A percentile compares a stretch with the other conserved stretches of the same genome.
Evolutionary conservation across 352 stramenopile genomes (phyloP).

Genomic region (Pythium angustatum): DNA sequence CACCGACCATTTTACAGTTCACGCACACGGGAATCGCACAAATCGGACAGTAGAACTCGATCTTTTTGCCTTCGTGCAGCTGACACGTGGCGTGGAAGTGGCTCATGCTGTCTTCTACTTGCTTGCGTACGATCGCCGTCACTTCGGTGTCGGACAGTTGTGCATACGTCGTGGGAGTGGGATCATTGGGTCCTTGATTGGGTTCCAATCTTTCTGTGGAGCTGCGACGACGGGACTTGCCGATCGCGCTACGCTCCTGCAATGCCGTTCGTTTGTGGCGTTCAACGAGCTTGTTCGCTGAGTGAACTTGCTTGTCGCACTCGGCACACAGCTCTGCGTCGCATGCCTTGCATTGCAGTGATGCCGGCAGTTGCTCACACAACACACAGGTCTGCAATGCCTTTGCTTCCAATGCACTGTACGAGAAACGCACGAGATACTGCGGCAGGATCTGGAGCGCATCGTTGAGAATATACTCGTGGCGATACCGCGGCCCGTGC

Average conservation of each 20-base stretch:
- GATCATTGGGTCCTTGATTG: neutral
- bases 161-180: neutral
- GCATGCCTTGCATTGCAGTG: constrained; percentile 58
- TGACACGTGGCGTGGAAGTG: constrained; percentile 40
- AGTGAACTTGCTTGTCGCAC: constrained; percentile 76
- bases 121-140: constrained; percentile 40
- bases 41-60: constrained; percentile 78
- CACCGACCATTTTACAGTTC: constrained; percentile 81
- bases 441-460: constrained; percentile 66
- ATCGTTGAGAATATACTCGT: constrained; percentile 77
- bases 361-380: constrained; percentile 58
- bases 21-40: constrained; percentile 70
- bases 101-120: constrained; percentile 44
- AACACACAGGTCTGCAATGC: constrained; percentile 43
- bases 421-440: constrained; percentile 68
- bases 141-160: constrained; percentile 29
- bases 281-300: constrained; percentile 78
- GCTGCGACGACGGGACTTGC: constrained; percentile 38
- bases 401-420: constrained; percentile 37
- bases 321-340: constrained; percentile 63
- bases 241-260: constrained; percentile 22
- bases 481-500: constrained; percentile 28
- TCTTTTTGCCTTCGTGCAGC: constrained; percentile 50
- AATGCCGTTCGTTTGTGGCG: constrained; percentile 60
- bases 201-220: constrained; percentile 23